These are phyloP conservation scores for Saussurea involucrata DNA, from an alignment of 129 eudicot genomes.

Conservation along the genomic window DNA sequence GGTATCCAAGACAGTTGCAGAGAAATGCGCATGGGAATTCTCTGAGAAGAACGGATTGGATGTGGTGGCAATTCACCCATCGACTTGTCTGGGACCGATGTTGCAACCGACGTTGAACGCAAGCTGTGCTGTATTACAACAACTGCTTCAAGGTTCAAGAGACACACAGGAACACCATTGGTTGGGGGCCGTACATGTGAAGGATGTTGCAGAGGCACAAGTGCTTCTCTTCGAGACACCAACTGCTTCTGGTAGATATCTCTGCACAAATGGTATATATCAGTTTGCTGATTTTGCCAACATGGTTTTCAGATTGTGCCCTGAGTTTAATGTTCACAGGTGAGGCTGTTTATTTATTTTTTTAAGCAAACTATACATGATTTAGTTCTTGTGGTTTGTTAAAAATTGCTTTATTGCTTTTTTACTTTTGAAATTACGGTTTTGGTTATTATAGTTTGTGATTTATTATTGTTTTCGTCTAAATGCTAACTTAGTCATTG, in stretches of 20 bases:
- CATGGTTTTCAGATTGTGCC: conserved; percentile 52
- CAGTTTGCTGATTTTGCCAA: conserved; percentile 75
- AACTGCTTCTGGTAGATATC: conserved; percentile 68
- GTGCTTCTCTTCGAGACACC: conserved; percentile 53
- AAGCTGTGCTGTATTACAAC: conserved; percentile 64
- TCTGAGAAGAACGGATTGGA: conserved; percentile 51
- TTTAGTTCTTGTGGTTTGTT: no score
- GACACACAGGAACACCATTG: conserved; percentile 69
- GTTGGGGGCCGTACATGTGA: conserved; percentile 80
- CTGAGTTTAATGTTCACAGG: conserved; percentile 77
- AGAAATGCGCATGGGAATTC: conserved; percentile 73
- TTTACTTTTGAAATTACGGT: no score
- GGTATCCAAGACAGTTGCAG: conserved; percentile 77
- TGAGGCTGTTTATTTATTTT: neutral
- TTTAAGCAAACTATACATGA: no score
- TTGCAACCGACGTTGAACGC: conserved; percentile 72
- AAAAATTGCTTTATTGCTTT: no score
- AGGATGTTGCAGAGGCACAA: conserved; percentile 80
- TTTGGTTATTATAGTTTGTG: no score
- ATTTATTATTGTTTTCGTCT: no score
- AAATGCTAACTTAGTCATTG: no score
- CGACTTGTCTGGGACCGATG: conserved; percentile 61
- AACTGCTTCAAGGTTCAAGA: conserved; percentile 57
- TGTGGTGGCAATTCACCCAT: conserved; percentile 64
- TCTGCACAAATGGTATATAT: conserved; percentile 69